phyloP scores from a whole-genome alignment of 805 yeast species.

The Wickerhamiella qilinensis region DNA sequence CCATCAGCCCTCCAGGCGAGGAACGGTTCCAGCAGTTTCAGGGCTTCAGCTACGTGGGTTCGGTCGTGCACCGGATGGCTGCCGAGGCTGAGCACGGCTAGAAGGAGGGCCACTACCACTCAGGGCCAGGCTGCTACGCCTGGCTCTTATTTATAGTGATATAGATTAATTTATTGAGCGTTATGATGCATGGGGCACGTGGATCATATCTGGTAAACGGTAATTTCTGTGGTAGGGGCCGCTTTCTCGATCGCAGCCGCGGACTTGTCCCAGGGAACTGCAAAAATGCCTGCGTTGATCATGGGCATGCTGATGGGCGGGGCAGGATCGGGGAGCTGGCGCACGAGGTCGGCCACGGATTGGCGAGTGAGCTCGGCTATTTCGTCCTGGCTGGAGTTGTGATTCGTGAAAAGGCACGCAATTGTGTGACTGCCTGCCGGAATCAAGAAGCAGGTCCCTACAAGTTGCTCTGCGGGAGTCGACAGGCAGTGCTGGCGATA shows the following conservation, averaged over 20 bases:
- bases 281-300: conserved; percentile 68
- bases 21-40: conserved; percentile 7
- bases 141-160: no score
- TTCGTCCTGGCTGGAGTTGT: conserved; percentile 22
- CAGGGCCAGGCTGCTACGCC: no score
- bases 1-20: conserved; percentile 18
- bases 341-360: conserved; percentile 33
- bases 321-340: conserved; percentile 20
- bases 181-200: no score
- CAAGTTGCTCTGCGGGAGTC: conserved; percentile 19
- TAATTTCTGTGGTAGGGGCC: no score
- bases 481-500: conserved; percentile 32
- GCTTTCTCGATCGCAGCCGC: conserved; percentile 33
- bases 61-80: no score
- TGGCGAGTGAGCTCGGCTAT: conserved; percentile 36
- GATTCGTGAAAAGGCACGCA: conserved; percentile 63
- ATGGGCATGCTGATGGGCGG: conserved; percentile 45
- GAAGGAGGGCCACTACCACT: no score
- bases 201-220: no score
- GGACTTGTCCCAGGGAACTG: conserved; percentile 63
- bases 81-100: no score
- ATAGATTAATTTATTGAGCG: no score
- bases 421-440: conserved; percentile 26
- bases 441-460: conserved; percentile 42
- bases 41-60: conserved; percentile 17